Conservation (phyloP, 768 basidiomycete species). For the Sporobolomyces phaffii region DNA sequence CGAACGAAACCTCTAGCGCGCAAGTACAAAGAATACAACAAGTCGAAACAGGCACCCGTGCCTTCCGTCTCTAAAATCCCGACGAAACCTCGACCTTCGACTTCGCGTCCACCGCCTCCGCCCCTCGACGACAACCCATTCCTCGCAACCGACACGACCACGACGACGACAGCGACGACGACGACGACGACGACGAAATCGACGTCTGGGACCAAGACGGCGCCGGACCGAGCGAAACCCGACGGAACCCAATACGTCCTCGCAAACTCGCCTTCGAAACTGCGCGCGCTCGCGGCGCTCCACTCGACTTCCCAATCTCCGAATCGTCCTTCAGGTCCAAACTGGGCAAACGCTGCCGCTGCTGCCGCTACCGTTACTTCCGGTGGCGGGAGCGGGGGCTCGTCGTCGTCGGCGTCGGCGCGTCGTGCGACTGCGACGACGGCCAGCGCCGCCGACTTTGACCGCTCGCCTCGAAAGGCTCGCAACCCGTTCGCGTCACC, state of each 20-base stretch:
- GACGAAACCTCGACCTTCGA: constrained; percentile 16
- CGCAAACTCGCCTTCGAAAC: constrained; percentile 41
- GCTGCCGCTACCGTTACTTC: neutral
- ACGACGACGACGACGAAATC: neutral
- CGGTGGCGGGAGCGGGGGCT: too few relatives aligned
- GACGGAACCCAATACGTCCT: constrained; percentile 26
- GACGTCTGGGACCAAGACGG: neutral
- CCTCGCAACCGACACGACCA: neutral
- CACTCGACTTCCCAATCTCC: constrained; percentile 36
- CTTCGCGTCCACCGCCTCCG: neutral
- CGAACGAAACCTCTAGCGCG: too few relatives aligned
- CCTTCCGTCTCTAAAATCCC: constrained; percentile 37
- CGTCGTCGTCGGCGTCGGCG: neutral
- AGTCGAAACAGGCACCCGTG: constrained; percentile 11
- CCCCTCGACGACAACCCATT: neutral
- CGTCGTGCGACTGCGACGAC: neutral
- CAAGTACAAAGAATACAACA: constrained; percentile 40
- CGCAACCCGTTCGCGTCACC: constrained; percentile 31
- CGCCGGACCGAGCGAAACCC: neutral
- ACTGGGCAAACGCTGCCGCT: neutral
- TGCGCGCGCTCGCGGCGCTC: constrained; percentile 38
- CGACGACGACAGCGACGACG: constrained; percentile 1
- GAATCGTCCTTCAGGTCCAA: constrained; percentile 5
- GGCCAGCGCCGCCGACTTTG: too few relatives aligned
- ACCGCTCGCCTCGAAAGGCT: constrained; percentile 20